Conservation (phyloP, 2,329 filamentous ascomycete species). For the Monilinia vaccinii-corymbosi region DNA sequence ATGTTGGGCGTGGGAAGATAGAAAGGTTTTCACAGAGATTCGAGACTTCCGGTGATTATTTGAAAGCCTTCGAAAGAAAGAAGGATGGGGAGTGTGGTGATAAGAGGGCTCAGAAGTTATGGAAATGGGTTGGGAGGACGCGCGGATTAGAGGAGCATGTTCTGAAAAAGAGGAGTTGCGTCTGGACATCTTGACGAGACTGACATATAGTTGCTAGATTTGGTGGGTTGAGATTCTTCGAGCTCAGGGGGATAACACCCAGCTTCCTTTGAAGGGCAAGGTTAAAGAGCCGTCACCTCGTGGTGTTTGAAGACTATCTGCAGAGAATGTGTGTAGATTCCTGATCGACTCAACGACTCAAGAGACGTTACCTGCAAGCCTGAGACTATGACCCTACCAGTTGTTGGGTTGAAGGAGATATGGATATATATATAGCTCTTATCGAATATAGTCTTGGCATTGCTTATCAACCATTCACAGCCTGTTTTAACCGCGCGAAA, state of each 20-base stretch:
- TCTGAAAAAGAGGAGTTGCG: not conserved
- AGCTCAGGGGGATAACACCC: not conserved
- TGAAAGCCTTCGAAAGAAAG: not conserved
- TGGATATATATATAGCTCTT: not conserved
- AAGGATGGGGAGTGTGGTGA: constrained; percentile 4
- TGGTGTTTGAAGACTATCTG: not conserved
- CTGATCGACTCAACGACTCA: not conserved
- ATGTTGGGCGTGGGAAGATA: constrained; percentile 40
- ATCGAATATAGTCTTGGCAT: not conserved
- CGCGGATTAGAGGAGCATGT: constrained; percentile 5
- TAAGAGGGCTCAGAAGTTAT: constrained; percentile 4
- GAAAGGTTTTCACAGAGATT: constrained; percentile 13
- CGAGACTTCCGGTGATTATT: constrained; percentile 4
- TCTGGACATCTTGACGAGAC: not conserved
- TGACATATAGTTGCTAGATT: not conserved
- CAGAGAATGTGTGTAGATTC: not conserved
- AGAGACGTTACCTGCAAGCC: not conserved
- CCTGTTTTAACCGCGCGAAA: not conserved
- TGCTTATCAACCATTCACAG: not conserved
- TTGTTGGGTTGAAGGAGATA: not conserved
- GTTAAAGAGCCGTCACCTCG: not conserved
- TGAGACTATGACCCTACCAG: too few relatives aligned
- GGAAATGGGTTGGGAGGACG: constrained; percentile 2
- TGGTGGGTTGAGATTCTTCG: not conserved
- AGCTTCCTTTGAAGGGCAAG: not conserved